A percentile compares a stretch with the other conserved stretches of the same genome.
Conservation (phyloP, 148 eudicot species). For the Cornus suecica region DNA sequence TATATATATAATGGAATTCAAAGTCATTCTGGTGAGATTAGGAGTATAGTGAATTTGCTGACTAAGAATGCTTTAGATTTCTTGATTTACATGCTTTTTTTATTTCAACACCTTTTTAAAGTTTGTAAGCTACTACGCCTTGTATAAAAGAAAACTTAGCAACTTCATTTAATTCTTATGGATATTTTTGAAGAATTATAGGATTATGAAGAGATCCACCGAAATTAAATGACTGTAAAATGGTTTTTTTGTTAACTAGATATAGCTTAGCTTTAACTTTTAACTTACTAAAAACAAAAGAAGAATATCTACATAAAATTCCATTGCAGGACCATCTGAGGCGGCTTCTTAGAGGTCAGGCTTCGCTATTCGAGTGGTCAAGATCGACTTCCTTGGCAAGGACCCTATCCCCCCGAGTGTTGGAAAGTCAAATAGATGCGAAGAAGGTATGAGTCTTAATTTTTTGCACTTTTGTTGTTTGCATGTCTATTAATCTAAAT, state of each 20-base stretch:
- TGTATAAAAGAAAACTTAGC: neutral
- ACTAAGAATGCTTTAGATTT: neutral
- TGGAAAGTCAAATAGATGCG: constrained; percentile 98
- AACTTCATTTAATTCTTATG: neutral
- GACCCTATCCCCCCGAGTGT: constrained; percentile 88
- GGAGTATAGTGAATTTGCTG: neutral
- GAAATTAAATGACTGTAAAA: neutral
- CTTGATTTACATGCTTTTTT: neutral
- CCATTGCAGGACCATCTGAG: constrained; percentile 81
- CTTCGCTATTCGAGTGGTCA: constrained; percentile 96
- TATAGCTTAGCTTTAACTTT: neutral
- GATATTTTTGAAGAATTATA: neutral
- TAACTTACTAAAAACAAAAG: neutral
- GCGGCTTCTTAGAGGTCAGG: constrained; percentile 97
- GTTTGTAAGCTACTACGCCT: neutral
- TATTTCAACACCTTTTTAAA: neutral
- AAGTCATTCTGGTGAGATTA: neutral
- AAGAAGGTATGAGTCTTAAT: constrained; percentile 59
- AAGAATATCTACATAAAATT: no score
- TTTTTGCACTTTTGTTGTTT: neutral
- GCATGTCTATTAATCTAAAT: neutral
- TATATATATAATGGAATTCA: neutral
- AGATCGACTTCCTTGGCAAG: constrained; percentile 91
- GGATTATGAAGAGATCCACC: neutral
- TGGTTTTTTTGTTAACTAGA: neutral